Conservation (phyloP, 345 rosid genomes). For the Turritis glabra region DNA sequence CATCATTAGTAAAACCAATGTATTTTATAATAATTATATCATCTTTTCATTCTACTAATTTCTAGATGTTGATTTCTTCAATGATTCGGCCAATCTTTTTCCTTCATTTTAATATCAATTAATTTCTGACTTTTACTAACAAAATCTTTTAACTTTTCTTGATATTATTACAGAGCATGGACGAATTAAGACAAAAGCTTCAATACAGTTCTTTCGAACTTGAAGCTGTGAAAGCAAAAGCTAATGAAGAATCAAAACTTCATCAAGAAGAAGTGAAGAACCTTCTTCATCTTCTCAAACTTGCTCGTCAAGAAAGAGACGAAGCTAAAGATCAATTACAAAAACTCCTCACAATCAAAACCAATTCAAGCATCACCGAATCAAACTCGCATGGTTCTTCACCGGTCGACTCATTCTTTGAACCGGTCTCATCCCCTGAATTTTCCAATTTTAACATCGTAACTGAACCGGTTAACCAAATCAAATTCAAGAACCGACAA, state of each 20-base stretch:
- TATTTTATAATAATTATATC: background rate
- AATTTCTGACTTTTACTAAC: conserved; percentile 17
- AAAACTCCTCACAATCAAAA: conserved; percentile 47
- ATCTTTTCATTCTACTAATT: conserved; percentile 18
- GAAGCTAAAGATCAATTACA: conserved; percentile 72
- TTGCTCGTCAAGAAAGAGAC: conserved; percentile 77
- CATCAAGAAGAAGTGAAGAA: conserved; percentile 51
- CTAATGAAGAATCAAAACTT: conserved; percentile 58
- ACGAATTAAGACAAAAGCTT: conserved; percentile 71
- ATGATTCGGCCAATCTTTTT: conserved; percentile 22
- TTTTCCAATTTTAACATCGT: conserved; percentile 53
- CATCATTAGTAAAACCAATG: conserved; percentile 20
- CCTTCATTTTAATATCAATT: background rate
- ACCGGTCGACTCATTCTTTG: conserved; percentile 70
- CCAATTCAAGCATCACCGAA: conserved; percentile 82
- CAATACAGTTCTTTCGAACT: conserved; percentile 58
- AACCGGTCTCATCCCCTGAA: conserved; percentile 74
- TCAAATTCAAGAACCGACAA: conserved; percentile 20
- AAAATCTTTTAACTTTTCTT: background rate
- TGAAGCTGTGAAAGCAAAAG: conserved; percentile 60
- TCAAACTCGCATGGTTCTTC: conserved; percentile 75
- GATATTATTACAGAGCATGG: conserved; percentile 51
- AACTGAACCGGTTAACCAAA: conserved; percentile 40
- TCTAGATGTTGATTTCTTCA: conserved; percentile 30
- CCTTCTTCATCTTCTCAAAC: conserved; percentile 54